Conservation (phyloP, 352 stramenopile species). For the Globisporangium mamillatum region DNA sequence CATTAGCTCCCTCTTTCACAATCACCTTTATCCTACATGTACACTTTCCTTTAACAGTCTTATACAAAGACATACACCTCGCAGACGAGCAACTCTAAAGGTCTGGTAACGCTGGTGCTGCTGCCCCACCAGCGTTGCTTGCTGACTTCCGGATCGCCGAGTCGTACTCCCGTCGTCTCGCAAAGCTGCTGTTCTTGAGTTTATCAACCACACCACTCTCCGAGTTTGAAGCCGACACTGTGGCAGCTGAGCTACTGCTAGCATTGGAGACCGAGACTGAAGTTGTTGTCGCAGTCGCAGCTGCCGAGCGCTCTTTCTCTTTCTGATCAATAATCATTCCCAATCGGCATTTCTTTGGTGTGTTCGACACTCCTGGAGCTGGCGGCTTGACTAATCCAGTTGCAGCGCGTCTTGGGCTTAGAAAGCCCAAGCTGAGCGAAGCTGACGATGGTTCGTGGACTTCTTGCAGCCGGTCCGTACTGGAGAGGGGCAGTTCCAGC, state of each 20-base stretch:
- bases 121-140: conserved; percentile 4
- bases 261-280: not conserved
- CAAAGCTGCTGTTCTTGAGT: conserved; percentile 75
- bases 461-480: conserved; percentile 45
- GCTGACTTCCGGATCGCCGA: conserved; percentile 44
- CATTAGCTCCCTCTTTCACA: not conserved
- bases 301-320: conserved; percentile 31
- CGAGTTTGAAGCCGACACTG: not conserved
- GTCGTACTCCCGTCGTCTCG: conserved; percentile 65
- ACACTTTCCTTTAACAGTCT: not conserved
- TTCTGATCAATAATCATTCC: conserved; percentile 56
- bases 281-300: not conserved
- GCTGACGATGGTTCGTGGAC: conserved; percentile 28
- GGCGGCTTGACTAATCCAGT: conserved; percentile 5
- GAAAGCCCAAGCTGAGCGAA: conserved; percentile 4
- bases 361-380: conserved; percentile 36
- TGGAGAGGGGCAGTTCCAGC: conserved; percentile 52
- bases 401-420: not conserved
- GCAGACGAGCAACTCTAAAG: not conserved
- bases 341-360: conserved; percentile 55
- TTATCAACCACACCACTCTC: conserved; percentile 29
- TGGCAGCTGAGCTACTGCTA: conserved; percentile 1
- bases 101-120: conserved; percentile 2
- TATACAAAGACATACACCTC: not conserved
- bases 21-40: not conserved